These are phyloP conservation scores for Massariosphaeria phaeospora DNA, from an alignment of 495 filamentous ascomycete species.

Conservation along the genomic window DNA sequence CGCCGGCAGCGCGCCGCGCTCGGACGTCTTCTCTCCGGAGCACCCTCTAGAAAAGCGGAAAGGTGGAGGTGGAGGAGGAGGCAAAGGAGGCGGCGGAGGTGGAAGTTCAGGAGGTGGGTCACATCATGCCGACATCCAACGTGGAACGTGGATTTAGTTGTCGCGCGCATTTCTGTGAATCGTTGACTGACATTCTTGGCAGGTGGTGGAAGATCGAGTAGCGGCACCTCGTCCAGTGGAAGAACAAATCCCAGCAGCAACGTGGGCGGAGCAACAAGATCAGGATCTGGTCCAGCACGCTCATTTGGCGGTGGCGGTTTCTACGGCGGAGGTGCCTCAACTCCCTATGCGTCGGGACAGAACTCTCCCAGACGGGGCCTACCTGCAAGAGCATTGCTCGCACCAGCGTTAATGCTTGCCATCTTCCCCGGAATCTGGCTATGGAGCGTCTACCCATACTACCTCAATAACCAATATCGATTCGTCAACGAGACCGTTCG, in stretches of 20 bases:
- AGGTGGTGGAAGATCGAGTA: conserved; percentile 35
- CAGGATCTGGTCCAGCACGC: conserved; percentile 59
- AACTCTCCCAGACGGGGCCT: conserved; percentile 56
- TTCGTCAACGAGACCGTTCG: conserved; percentile 52
- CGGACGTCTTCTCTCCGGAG: conserved; percentile 19
- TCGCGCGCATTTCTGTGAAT: not conserved
- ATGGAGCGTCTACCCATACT: conserved; percentile 67
- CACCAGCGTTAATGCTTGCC: conserved; percentile 49
- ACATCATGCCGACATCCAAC: not conserved
- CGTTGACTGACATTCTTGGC: conserved; percentile 32
- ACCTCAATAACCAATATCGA: conserved; percentile 56
- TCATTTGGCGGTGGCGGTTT: conserved; percentile 62
- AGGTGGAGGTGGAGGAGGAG: conserved; percentile 47
- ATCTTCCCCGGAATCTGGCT: conserved; percentile 58
- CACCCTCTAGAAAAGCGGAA: conserved; percentile 51
- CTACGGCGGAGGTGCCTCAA: conserved; percentile 71
- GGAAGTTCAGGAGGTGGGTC: no score
- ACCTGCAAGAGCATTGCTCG: conserved; percentile 53
- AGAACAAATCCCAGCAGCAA: conserved; percentile 41
- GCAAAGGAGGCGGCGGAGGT: conserved; percentile 44
- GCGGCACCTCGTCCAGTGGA: conserved; percentile 15
- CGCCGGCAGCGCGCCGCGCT: conserved; percentile 5
- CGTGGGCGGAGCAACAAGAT: conserved; percentile 58
- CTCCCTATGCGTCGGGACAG: conserved; percentile 62
- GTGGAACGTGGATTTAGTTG: not conserved